Percentiles rank a stretch among this genome's conserved stretches.
These are phyloP conservation scores for Nannizzia gypsea DNA, from an alignment of 2,329 filamentous ascomycete species.

Conservation along the genomic window DNA sequence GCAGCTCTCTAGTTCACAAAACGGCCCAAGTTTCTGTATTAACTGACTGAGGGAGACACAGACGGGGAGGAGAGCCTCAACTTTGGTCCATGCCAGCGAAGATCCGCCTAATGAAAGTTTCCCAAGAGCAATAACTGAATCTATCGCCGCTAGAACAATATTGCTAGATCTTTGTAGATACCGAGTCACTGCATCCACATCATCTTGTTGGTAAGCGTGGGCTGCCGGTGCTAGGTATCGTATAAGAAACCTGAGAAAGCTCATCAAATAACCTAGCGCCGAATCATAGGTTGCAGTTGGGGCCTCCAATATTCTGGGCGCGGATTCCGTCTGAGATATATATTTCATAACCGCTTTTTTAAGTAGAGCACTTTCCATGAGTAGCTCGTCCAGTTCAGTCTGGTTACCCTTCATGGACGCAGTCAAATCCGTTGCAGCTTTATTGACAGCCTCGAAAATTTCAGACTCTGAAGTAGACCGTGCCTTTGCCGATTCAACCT, in stretches of 20 bases:
- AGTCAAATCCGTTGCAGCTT: conserved; percentile 26
- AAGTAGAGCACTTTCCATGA: conserved; percentile 32
- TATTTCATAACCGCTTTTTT: conserved; percentile 32
- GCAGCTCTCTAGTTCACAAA: conserved; percentile 11
- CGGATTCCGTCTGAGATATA: conserved; percentile 16
- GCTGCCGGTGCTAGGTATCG: conserved; percentile 28
- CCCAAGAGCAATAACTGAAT: conserved; percentile 31
- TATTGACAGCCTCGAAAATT: conserved; percentile 20
- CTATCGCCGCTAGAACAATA: conserved; percentile 30
- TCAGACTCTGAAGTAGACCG: conserved; percentile 16
- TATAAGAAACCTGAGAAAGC: conserved; percentile 30
- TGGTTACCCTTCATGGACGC: conserved; percentile 29
- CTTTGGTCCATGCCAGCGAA: conserved; percentile 28
- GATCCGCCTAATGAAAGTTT: conserved; percentile 29
- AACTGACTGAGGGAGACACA: conserved; percentile 27
- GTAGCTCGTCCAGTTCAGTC: conserved; percentile 33
- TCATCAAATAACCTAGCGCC: conserved; percentile 28
- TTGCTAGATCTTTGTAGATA: conserved; percentile 24
- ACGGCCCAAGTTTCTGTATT: conserved; percentile 12
- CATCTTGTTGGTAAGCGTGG: conserved; percentile 19
- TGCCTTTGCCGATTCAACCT: conserved; percentile 24
- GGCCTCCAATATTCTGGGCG: conserved; percentile 13
- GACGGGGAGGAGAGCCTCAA: conserved; percentile 27
- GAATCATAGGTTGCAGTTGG: conserved; percentile 10
- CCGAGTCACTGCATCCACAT: conserved; percentile 24